Evolutionary conservation across 1,139 yeast species (phyloP).

Genomic region (Pichia sorboxylosa): DNA sequence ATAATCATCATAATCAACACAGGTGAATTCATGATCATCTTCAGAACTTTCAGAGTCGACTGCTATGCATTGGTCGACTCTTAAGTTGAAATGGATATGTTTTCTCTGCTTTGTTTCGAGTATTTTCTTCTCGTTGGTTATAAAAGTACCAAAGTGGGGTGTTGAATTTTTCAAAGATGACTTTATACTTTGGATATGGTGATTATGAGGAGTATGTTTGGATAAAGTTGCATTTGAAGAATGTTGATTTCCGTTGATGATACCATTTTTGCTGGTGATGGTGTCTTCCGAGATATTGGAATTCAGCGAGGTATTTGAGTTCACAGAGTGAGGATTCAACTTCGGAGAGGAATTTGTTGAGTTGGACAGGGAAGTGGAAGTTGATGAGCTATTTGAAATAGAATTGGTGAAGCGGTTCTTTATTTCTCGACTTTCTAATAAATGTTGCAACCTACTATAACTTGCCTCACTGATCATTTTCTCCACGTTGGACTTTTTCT

Average conservation of each 20-base stretch:
- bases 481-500: slow-evolving; percentile 42
- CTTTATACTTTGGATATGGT: slow-evolving; percentile 6
- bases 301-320: slow-evolving; percentile 8
- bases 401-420: slow-evolving; percentile 13
- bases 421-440: slow-evolving; percentile 21
- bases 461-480: slow-evolving; percentile 45
- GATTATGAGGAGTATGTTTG: neutral
- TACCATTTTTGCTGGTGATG: neutral
- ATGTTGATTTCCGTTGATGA: neutral
- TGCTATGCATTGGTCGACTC: slow-evolving; percentile 87
- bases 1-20: slow-evolving; percentile 16
- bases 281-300: slow-evolving; percentile 8
- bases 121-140: slow-evolving; percentile 1
- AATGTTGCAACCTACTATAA: slow-evolving; percentile 32
- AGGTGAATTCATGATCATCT: slow-evolving; percentile 39
- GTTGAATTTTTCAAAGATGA: slow-evolving; percentile 11
- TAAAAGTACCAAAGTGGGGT: slow-evolving; percentile 4
- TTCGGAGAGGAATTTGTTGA: slow-evolving; percentile 19
- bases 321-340: slow-evolving; percentile 19
- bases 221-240: slow-evolving; percentile 1
- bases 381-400: neutral
- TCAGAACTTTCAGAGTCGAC: slow-evolving; percentile 27
- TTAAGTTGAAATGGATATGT: slow-evolving; percentile 82
- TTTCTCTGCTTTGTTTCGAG: slow-evolving; percentile 24
- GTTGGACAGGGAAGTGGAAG: neutral